Conservation (phyloP, 2,329 filamentous ascomycete species). For the Arthrobotrys conoides region DNA sequence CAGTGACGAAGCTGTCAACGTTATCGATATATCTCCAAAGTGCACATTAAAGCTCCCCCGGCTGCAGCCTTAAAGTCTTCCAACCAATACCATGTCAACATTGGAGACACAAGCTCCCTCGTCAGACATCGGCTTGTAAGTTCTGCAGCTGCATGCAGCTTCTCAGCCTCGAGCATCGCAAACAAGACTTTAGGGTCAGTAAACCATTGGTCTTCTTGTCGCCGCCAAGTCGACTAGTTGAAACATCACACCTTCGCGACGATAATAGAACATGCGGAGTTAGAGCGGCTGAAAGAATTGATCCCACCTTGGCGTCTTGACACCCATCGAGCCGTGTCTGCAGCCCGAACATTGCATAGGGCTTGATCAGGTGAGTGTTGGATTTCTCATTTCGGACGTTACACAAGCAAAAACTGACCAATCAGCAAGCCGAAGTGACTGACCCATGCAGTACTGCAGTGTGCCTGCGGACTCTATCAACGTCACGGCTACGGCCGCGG, state of each 20-base stretch:
- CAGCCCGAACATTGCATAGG: not conserved
- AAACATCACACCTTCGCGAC: not conserved
- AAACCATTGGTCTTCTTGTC: not conserved
- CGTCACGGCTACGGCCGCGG: not conserved
- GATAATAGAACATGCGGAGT: not conserved
- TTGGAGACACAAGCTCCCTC: not conserved
- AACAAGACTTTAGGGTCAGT: not conserved
- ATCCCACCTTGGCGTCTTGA: conserved; percentile 9
- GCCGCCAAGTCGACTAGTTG: not conserved
- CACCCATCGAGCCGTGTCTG: conserved; percentile 12
- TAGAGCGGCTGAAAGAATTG: conserved; percentile 7
- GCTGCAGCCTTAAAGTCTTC: conserved; percentile 2
- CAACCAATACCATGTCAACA: not conserved
- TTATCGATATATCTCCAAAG: not conserved
- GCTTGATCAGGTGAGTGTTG: conserved; percentile 17
- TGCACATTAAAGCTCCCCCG: not conserved
- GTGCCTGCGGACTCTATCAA: not conserved
- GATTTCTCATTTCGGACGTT: conserved; percentile 11
- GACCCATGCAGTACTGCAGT: not conserved
- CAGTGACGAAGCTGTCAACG: not conserved
- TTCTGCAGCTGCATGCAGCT: not conserved
- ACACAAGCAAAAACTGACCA: conserved; percentile 3
- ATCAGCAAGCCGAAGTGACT: conserved; percentile 4
- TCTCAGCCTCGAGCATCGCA: not conserved
- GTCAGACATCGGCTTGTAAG: not conserved